These are phyloP conservation scores for barrel medic (Medicago truncatula) DNA, from an alignment of 306 rosid genomes.

Conservation along the genomic window MtrunA17r5.0-ANR NC_053045.1:9400001-9400500, in stretches of 20 bases:
- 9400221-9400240: constrained; percentile 74
- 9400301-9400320: constrained; percentile 33
- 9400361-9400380: constrained; percentile 45
- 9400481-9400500: constrained; percentile 24
- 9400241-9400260: constrained; percentile 66
- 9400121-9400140: constrained; percentile 34
- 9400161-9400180: constrained; percentile 44
- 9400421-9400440: constrained; percentile 29
- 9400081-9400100: constrained; percentile 47
- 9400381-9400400: constrained; percentile 46
- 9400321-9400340: constrained; percentile 34
- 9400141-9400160: constrained; percentile 10
- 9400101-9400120: not conserved
- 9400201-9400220: constrained; percentile 80
- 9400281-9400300: constrained; percentile 5
- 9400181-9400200: not conserved
- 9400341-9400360: constrained; percentile 35
- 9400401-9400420: constrained; percentile 37
- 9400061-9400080: constrained; percentile 72
- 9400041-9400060: constrained; percentile 81
- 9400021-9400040: constrained; percentile 94
- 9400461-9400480: constrained; percentile 21
- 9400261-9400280: constrained; percentile 73
- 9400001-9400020: constrained; percentile 97
- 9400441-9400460: constrained; percentile 29